Percentiles rank a stretch among this genome's conserved stretches.
Conservation (phyloP, 257 asterid species). For the Rauvolfia tetraphylla region DNA sequence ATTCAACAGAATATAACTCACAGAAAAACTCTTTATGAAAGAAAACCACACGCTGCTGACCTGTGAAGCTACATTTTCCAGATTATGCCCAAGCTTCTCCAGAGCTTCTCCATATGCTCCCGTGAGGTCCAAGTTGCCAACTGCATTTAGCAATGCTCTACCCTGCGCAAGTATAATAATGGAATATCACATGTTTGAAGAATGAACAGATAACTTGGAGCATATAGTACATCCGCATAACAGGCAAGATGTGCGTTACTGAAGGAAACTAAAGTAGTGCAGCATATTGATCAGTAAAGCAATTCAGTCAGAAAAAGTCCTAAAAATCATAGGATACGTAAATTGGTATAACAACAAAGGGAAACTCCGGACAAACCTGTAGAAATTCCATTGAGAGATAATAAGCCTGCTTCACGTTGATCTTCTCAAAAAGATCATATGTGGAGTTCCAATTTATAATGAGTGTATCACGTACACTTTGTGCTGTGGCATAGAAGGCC, state of each 20-base stretch:
- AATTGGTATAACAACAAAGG: background rate
- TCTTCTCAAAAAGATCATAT: slow-evolving; percentile 48
- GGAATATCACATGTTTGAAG: background rate
- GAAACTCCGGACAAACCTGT: slow-evolving; percentile 45
- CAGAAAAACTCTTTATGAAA: background rate
- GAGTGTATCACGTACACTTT: slow-evolving; percentile 72
- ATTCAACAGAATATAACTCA: background rate
- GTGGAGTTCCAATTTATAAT: slow-evolving; percentile 72
- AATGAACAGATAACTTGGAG: background rate
- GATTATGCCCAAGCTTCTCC: slow-evolving; percentile 59
- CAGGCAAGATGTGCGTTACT: too few relatives aligned
- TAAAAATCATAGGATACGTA: background rate
- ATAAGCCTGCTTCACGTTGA: slow-evolving; percentile 76
- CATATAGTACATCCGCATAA: background rate
- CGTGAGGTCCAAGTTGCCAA: slow-evolving; percentile 81
- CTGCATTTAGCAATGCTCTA: slow-evolving; percentile 68
- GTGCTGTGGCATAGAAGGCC: slow-evolving; percentile 80
- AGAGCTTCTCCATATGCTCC: slow-evolving; percentile 75
- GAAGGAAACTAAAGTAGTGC: background rate
- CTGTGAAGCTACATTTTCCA: slow-evolving; percentile 73
- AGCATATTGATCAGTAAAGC: background rate
- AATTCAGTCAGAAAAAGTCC: background rate
- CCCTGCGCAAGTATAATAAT: slow-evolving; percentile 39
- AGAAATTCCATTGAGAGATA: slow-evolving; percentile 84
- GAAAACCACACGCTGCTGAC: slow-evolving; percentile 26